A percentile compares a stretch with the other conserved stretches of the same genome.
These are phyloP conservation scores for Neurospora sp. DNA, from an alignment of 495 filamentous ascomycete species.

Conservation along the genomic window DNA sequence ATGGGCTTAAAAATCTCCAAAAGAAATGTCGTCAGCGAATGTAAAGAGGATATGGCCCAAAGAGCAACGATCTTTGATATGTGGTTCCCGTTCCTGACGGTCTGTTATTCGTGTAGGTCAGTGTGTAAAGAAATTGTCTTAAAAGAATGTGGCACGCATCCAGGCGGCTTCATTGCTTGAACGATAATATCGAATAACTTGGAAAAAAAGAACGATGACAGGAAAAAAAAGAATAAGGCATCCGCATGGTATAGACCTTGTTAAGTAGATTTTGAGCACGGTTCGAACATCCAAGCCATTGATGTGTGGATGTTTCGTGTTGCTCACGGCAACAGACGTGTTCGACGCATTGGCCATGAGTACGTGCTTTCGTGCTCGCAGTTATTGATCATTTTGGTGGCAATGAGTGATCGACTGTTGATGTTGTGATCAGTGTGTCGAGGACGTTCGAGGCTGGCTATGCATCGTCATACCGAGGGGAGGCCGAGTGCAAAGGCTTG, in stretches of 20 bases:
- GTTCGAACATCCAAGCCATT: not conserved
- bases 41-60: not conserved
- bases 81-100: not conserved
- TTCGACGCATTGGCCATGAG: not conserved
- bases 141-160: not conserved
- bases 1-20: not conserved
- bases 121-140: not conserved
- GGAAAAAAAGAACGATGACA: not conserved
- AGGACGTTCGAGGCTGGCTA: not conserved
- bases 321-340: not conserved
- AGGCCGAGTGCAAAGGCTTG: not conserved
- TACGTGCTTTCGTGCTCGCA: not conserved
- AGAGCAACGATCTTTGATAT: not conserved
- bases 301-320: not conserved
- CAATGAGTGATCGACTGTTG: not conserved
- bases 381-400: not conserved
- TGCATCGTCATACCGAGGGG: not conserved
- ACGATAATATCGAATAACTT: not conserved
- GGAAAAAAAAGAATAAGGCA: not conserved
- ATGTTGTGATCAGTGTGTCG: not conserved
- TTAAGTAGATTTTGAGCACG: not conserved
- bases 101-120: not conserved
- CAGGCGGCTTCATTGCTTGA: not conserved
- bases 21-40: not conserved
- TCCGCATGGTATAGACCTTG: not conserved